These are phyloP conservation scores for Fusarium equiseti DNA, from an alignment of 2,329 filamentous ascomycete species.

Conservation along the genomic window DNA sequence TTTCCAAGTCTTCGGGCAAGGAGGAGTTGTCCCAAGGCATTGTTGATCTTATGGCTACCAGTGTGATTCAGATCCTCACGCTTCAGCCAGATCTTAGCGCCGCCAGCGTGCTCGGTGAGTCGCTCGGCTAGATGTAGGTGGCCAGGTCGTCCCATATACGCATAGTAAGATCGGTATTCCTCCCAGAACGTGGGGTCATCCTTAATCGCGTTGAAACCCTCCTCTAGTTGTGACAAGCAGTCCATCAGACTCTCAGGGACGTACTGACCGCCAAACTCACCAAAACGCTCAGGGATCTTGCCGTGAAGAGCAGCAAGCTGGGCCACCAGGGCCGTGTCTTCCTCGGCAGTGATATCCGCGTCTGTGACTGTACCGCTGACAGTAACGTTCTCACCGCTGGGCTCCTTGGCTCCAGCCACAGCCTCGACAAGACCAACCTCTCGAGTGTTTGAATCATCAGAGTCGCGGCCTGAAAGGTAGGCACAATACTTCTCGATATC, in stretches of 20 bases:
- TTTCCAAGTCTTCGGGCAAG: conserved; percentile 89
- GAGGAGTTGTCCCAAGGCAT: conserved; percentile 92
- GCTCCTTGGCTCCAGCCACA: conserved; percentile 64
- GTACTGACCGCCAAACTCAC: conserved; percentile 96
- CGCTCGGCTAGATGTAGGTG: conserved; percentile 90
- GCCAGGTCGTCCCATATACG: conserved; percentile 95
- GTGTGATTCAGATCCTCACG: conserved; percentile 98
- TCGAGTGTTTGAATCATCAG: conserved; percentile 60
- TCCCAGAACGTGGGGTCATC: conserved; percentile 96
- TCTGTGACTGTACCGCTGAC: conserved; percentile 73
- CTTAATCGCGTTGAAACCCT: conserved; percentile 87
- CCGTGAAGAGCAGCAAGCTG: conserved; percentile 86
- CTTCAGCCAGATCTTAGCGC: conserved; percentile 98
- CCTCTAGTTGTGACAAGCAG: conserved; percentile 89
- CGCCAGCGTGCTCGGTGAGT: conserved; percentile 87
- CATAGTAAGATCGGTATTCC: conserved; percentile 94
- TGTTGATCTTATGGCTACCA: conserved; percentile 99
- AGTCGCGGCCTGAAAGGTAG: conserved; percentile 67
- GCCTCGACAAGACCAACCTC: conserved; percentile 80
- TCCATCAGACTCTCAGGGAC: conserved; percentile 99
- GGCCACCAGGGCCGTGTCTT: conserved; percentile 75
- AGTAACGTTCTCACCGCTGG: conserved; percentile 58
- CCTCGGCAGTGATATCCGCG: conserved; percentile 69
- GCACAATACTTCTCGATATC: conserved; percentile 89
- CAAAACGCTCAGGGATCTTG: conserved; percentile 86